Base-by-base conservation (phyloP, 371 early-diverging fungal genomes). In the Mucor plumbeus region DNA sequence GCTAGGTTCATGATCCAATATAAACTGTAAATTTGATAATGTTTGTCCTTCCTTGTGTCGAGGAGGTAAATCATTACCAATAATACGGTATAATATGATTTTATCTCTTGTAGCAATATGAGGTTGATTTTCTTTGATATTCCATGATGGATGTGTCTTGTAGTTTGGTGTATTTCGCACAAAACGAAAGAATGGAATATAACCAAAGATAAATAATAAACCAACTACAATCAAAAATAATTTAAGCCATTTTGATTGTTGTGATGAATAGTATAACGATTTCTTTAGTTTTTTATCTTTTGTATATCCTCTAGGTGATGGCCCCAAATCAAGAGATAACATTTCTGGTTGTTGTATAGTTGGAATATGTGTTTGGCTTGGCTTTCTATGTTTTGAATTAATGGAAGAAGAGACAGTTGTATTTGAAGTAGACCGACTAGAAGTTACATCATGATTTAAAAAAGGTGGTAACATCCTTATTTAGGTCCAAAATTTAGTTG, bases 21-120 rank as follows among this genome's bases (percentile, higher is more conserved):
- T 89, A 61, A 90, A 89, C 34, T 85, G 85, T 4, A 90, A 77
- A 53, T 91, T 91, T 21, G 87, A 85, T 7, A 90, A 73, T 1
- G 89, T 88, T 62, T 91, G 91, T 6, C 87, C 88, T 61, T 85
- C 80, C 38, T 87, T 85, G 68, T 91, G 91, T 5, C 91, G 82
- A 58, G 91, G 91, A 5, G 91, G 91, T 14, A 91, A 70, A 59
- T 91, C 91, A 63, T 91, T 91, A 53, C 91, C 91, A 57, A 91
- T 80, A 63, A 91, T 89, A 41, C 91, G 87, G 72, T 89, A 90
- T 7, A 90, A 71, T 1, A 87, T 74, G 44, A 87, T 76, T 43
- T 86, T 84, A 56, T 87, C 83, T 53, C 84, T 80, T 7, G 35
- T 26, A 10, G 47, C 17, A 9, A 48, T n/a, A 9, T 47, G 50